Evolutionary conservation across 345 rosid species (phyloP), one percentile per base, ranked within the genome.

Genomic region (Dipteronia dyeriana): DNA sequence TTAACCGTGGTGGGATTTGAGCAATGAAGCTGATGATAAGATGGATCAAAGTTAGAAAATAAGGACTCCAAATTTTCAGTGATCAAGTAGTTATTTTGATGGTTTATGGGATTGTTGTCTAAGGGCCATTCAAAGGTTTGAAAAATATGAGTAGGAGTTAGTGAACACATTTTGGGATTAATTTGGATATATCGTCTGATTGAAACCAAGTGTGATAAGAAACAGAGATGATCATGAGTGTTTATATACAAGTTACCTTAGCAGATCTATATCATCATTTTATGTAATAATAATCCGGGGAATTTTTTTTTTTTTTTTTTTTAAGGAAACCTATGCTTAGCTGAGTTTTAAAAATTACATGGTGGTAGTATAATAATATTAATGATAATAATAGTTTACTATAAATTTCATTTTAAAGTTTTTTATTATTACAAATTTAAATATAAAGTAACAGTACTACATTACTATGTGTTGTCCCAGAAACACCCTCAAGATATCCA

Each of bases 1-100:
- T 90, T 88, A 38, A 77, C 87, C 60, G 77, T 19, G 43, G 39
- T 70, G 60, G 59, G 61, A 31, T 75, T 23, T 7, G 90, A 85
- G 5, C 45, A 67, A 38, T 76, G 49, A 14, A 54, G 68, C 59
- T 75, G 64, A 45, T 56, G 82, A 3, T 61, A 4, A n/a, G 26
- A 59, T 20, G 26, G 26, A 20, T 7, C 1, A 20, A 59, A 20
- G 7, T 22, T 8, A 59, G 61, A 57, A 47, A 34, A 34, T 34
- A 47, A 47, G 23, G 59, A 45, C 4, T 69, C 54, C n/a, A 41
- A 9, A 45, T 14, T 47, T 39, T 49, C 61, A 41, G 19, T 38
- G 34, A 12, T 45, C 34, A 59, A 16, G 61, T 31, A 75, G 59
- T 22, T 45, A 17, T 73, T 80, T 9, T 49, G 76, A 31, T 49